These are phyloP conservation scores for Botryotinia convoluta DNA, from an alignment of 2,329 filamentous ascomycete genomes.

Conservation along the genomic window DNA sequence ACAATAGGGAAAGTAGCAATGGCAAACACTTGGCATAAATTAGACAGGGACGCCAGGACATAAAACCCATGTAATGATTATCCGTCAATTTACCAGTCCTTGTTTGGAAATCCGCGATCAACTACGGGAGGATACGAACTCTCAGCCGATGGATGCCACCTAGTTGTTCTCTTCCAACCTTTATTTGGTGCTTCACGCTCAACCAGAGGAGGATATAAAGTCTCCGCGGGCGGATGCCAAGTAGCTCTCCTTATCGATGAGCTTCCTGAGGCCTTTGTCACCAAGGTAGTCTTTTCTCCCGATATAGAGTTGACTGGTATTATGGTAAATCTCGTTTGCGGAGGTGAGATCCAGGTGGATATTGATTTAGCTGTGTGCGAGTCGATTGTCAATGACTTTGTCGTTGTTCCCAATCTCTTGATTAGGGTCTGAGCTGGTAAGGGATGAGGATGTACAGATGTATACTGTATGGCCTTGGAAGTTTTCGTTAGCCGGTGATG, in stretches of 20 bases:
- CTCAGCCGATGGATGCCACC: not conserved
- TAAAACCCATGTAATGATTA: not conserved
- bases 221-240: slow-evolving; percentile 1
- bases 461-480: not conserved
- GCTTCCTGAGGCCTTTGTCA: not conserved
- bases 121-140: not conserved
- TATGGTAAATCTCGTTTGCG: not conserved
- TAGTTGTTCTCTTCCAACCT: not conserved
- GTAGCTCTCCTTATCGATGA: not conserved
- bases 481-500: not conserved
- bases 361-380: not conserved
- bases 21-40: too few species aligned
- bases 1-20: not conserved
- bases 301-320: not conserved
- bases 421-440: not conserved
- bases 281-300: not conserved
- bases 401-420: not conserved
- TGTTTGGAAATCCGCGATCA: not conserved
- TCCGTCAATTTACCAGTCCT: not conserved
- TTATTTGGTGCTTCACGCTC: not conserved
- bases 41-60: not conserved
- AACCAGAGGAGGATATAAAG: not conserved
- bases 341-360: not conserved
- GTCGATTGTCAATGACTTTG: not conserved
- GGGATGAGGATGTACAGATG: not conserved